Evolutionary conservation across 805 yeast species (phyloP).

Genomic region (Clavispora vitiphila): DNA sequence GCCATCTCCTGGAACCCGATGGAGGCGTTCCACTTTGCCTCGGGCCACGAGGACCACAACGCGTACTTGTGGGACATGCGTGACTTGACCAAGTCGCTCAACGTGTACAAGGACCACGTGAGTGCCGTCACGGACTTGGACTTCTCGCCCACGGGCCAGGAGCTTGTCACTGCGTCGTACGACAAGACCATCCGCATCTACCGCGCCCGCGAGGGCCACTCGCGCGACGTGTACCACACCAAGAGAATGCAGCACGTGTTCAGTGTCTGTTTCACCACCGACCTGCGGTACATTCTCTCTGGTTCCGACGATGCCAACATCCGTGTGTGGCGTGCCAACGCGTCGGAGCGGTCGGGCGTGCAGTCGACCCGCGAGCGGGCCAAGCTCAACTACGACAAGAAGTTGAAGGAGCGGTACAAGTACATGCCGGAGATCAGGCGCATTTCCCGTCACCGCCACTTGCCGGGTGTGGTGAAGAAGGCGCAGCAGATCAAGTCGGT

Average conservation of each 20-base stretch:
- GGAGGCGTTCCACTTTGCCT: slow-evolving; percentile 92
- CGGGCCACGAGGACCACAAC: slow-evolving; percentile 93
- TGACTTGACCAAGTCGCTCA: slow-evolving; percentile 72
- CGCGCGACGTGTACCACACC: slow-evolving; percentile 93
- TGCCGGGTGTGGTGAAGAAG: slow-evolving; percentile 82
- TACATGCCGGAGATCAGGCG: slow-evolving; percentile 95
- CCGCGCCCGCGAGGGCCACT: slow-evolving; percentile 76
- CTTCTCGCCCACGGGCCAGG: slow-evolving; percentile 96
- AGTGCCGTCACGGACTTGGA: slow-evolving; percentile 94
- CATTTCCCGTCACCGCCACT: slow-evolving; percentile 86
- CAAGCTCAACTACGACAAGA: slow-evolving; percentile 85
- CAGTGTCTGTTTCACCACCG: slow-evolving; percentile 80
- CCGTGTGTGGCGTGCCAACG: slow-evolving; percentile 85
- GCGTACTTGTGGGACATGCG: slow-evolving; percentile 96
- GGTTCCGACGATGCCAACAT: slow-evolving; percentile 97
- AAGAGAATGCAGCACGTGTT: slow-evolving; percentile 96
- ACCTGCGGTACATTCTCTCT: slow-evolving; percentile 76
- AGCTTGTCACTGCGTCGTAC: slow-evolving; percentile 89
- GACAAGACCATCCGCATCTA: slow-evolving; percentile 88
- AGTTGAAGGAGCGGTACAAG: slow-evolving; percentile 86
- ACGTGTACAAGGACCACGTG: slow-evolving; percentile 91
- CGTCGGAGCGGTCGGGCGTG: slow-evolving; percentile 78
- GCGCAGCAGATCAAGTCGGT: slow-evolving; percentile 80
- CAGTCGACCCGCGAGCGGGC: slow-evolving; percentile 75
- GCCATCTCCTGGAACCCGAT: slow-evolving; percentile 94